Conservation (phyloP, 2,329 filamentous ascomycete species). For the Colletotrichum liaoningense region DNA sequence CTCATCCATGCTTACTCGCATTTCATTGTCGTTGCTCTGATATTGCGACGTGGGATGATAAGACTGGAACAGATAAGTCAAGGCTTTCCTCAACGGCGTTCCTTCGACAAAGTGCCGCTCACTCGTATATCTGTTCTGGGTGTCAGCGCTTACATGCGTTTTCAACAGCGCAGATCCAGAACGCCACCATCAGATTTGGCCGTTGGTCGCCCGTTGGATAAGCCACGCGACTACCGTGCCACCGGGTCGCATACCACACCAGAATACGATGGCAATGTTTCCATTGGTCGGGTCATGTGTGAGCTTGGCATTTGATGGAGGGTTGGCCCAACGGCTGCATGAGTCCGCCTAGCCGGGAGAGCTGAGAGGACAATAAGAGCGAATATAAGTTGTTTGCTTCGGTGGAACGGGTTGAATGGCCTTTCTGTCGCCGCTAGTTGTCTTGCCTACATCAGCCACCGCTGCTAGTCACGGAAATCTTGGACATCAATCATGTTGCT, state of each 20-base stretch:
- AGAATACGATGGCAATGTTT: background rate
- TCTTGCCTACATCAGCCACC: background rate
- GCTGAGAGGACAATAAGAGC: background rate
- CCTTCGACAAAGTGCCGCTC: no score
- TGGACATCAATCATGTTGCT: background rate
- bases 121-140: no score
- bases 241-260: background rate
- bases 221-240: background rate
- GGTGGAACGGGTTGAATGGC: background rate
- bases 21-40: background rate
- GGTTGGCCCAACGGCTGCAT: background rate
- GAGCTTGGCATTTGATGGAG: background rate
- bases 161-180: background rate
- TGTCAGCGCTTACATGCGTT: background rate
- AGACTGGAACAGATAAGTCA: background rate
- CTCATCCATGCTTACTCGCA: background rate
- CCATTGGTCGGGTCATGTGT: background rate
- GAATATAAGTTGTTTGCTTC: background rate
- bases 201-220: background rate
- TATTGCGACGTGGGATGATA: no score
- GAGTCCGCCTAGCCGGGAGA: background rate
- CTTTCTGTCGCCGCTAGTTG: background rate
- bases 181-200: background rate
- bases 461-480: no score
- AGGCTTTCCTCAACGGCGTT: background rate